Evolutionary conservation across 257 asterid genomes (phyloP), one percentile per base, ranked within the genome.

Genomic region (Salvia rosmarinus): DNA sequence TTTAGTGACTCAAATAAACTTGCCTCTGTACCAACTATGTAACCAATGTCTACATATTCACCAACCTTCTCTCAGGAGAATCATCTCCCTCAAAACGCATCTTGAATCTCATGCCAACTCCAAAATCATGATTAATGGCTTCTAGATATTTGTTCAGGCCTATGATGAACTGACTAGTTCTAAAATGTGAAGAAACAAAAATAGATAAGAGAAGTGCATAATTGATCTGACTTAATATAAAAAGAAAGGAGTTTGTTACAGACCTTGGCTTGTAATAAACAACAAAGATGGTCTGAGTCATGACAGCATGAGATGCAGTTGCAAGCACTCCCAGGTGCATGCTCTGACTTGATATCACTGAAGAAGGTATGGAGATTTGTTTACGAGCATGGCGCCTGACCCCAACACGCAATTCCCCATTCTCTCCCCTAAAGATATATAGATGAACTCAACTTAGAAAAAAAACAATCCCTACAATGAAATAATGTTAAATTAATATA

Each of bases 301-400:
- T 39, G 46, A 90, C 79, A 7, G 96, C 95, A 76, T 90, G 95
- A 52, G 91, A 86, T 30, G 95, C 96, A 46, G 95, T 88, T 54
- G 96, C 96, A 65, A 90, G 92, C 47, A 90, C 91, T 67, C 96
- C 96, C 52, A 90, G 71, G 67, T 90, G 96, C 93, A 90, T 88
- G 84, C 95, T 88, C 63, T 88, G 96, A 62, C 96, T 90, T 58
- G 96, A 90, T 60, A 90, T 90, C 73, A 90, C 91, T 0, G 96
- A 88, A 5, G 91, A 86, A 3, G 93, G 95, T 82, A 90, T 83
- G 34, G 96, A 82, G 81, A 78, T 81, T 39, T 83, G 96, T 72
- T 77, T 87, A 68, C 82, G 85, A 74, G 87, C 75, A 68, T 79
- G 89, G 14, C 85, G 90, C 79, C 86, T 83, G 19, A 90, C 84